Evolutionary conservation across 2,329 filamentous ascomycete species (phyloP).

Genomic region (Hymenoscyphus fraxineus): DNA sequence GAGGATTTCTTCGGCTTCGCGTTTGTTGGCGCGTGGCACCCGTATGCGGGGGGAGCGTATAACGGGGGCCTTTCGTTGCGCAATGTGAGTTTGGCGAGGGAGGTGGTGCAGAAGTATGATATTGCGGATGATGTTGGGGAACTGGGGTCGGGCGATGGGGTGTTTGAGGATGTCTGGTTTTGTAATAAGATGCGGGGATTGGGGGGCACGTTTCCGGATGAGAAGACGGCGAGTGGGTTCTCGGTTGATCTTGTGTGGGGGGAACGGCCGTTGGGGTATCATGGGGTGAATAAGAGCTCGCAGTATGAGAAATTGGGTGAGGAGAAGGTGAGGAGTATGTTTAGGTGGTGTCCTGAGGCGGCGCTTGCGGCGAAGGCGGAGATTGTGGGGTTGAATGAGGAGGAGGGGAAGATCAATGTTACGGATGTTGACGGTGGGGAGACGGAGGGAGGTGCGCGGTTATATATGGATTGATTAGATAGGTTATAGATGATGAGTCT

Average conservation of each 20-base stretch:
- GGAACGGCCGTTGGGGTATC: constrained; percentile 22
- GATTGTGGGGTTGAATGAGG: constrained; percentile 7
- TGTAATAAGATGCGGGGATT: constrained; percentile 28
- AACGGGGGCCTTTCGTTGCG: constrained; percentile 37
- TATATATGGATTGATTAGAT: background rate
- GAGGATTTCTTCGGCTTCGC: constrained; percentile 33
- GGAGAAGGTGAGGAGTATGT: constrained; percentile 28
- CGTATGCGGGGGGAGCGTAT: constrained; percentile 22
- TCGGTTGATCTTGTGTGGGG: constrained; percentile 22
- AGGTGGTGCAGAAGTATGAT: constrained; percentile 25
- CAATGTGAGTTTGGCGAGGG: constrained; percentile 27
- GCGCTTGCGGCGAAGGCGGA: constrained; percentile 10
- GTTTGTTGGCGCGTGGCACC: constrained; percentile 33
- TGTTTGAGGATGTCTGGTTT: constrained; percentile 28
- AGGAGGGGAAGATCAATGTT: background rate
- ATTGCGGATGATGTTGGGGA: constrained; percentile 6
- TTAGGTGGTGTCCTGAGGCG: constrained; percentile 35
- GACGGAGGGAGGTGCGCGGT: background rate
- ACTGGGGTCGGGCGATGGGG: constrained; percentile 9
- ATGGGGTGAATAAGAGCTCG: constrained; percentile 8
- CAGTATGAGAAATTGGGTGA: constrained; percentile 21
- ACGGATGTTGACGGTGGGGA: background rate
- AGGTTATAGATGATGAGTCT: too few relatives aligned
- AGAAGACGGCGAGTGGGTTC: constrained; percentile 22
- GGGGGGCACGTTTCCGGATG: constrained; percentile 22